phyloP scores from a whole-genome alignment of 352 stramenopile species.

The Globisporangium cystogenes region DNA sequence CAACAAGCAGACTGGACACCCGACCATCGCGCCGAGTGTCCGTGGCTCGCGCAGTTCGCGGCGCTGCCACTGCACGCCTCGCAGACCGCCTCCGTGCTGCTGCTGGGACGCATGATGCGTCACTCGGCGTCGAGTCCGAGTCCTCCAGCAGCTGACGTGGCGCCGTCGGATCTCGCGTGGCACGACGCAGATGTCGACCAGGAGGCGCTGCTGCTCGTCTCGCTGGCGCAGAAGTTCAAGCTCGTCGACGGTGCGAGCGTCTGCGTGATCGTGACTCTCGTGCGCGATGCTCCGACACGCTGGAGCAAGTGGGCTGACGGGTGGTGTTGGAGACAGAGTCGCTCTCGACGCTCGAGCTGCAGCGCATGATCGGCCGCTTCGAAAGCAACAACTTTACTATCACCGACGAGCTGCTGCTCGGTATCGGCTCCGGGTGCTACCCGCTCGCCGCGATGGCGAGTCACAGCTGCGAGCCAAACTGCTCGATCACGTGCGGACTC shows the following conservation, averaged over 20 bases:
- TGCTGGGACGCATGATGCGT: conserved; percentile 48
- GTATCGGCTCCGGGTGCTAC: conserved; percentile 56
- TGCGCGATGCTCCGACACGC: no score
- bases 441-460: conserved; percentile 71
- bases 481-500: conserved; percentile 47
- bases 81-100: conserved; percentile 45
- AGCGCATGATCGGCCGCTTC: conserved; percentile 68
- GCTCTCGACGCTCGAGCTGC: conserved; percentile 26
- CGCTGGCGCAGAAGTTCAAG: conserved; percentile 44
- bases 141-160: neutral
- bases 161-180: conserved; percentile 42
- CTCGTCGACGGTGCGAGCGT: conserved; percentile 26
- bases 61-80: conserved; percentile 24
- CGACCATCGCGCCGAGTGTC: conserved; percentile 63
- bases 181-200: conserved; percentile 43
- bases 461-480: conserved; percentile 70
- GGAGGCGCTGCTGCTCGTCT: conserved; percentile 41
- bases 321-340: conserved; percentile 7
- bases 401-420: conserved; percentile 50
- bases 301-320: neutral
- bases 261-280: neutral
- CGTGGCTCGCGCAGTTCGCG: conserved; percentile 31
- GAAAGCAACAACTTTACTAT: conserved; percentile 80
- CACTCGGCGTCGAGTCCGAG: conserved; percentile 3
- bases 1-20: conserved; percentile 58